Evolutionary conservation across 176 grass and related monocot genomes (phyloP), one percentile per base, ranked within the genome.

Genomic region (Bolboschoenus planiculmis): DNA sequence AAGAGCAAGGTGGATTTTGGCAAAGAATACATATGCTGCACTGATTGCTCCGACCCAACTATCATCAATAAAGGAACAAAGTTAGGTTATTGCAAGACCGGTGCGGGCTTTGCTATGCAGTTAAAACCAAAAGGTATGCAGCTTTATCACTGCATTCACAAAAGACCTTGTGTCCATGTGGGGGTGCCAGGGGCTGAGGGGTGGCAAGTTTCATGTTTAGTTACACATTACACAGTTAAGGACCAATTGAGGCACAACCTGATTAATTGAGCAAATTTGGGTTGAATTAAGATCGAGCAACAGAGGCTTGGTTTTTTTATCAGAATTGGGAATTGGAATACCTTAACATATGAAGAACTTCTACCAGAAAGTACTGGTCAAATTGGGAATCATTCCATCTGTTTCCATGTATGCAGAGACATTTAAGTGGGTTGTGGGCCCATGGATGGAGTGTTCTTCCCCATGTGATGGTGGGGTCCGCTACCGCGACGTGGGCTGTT

Each of bases 1-100:
- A 89, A 92, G 60, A 91, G 72, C 85, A 92, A 97, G 68, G 43
- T 92, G 34, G 93, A 97, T 85, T 97, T 97, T 85, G 93, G 90
- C 20, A 87, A 86, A 67, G 85, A 92, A 50, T 91, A 92, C 81
- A 51, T 97, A 79, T 97, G 93, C 65, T 97, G 93, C 62, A 89
- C 86, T 65, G 93, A 97, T 84, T 97, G 93, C 79, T 92, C 93
- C 9, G 80, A 92, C 27, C 88, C 93, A 56, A 87, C 56, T 79
- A 84, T 92, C 76, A 67, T 97, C 36, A 59, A 91, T 36, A 87
- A 92, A 78, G 63, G 78, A 44, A 92, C 55, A 6, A 89, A 91
- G 73, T 78, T 93, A 58, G 91, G 93, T 67, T 93, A 88, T 80
- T 93, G 93, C 85, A 93, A 88, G 81, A 89, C 82, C 77, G 87